These are phyloP conservation scores for Pyrenophora graminea DNA, from an alignment of 2,329 filamentous ascomycete species.

Conservation along the genomic window DNA sequence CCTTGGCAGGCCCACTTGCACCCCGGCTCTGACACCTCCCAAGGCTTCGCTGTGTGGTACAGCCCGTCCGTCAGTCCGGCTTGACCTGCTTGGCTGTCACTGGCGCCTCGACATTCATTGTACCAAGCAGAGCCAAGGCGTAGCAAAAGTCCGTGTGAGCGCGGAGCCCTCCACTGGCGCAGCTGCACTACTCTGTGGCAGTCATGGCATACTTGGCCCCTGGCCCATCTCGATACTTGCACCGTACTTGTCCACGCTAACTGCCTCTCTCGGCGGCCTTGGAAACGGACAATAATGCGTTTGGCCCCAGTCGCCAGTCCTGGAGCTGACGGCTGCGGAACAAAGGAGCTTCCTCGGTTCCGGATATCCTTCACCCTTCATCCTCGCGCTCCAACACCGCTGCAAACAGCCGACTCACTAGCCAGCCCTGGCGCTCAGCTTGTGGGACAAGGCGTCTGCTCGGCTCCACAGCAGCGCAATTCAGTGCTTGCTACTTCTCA, in stretches of 20 bases:
- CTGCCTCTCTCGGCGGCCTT: slow-evolving; percentile 9
- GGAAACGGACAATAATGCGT: neutral
- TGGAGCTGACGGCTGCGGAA: neutral
- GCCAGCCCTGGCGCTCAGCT: slow-evolving; percentile 16
- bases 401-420: slow-evolving; percentile 5
- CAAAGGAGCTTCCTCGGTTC: neutral
- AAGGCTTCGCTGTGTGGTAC: slow-evolving; percentile 22
- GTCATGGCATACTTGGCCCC: slow-evolving; percentile 25
- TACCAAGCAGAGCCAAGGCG: slow-evolving; percentile 29
- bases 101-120: slow-evolving; percentile 4
- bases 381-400: neutral
- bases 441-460: slow-evolving; percentile 33
- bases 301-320: neutral
- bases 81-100: slow-evolving; percentile 32
- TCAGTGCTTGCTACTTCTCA: slow-evolving; percentile 22
- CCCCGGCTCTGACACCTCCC: slow-evolving; percentile 33
- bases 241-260: slow-evolving; percentile 11
- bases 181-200: slow-evolving; percentile 6
- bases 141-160: slow-evolving; percentile 17
- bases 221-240: slow-evolving; percentile 6
- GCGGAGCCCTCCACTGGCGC: slow-evolving; percentile 9
- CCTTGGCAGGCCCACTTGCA: slow-evolving; percentile 31
- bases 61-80: slow-evolving; percentile 28
- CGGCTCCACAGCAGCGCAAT: slow-evolving; percentile 42
- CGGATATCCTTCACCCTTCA: neutral